Base-by-base conservation (phyloP, 352 stramenopile species). In the Pythium folliculosum region DNA sequence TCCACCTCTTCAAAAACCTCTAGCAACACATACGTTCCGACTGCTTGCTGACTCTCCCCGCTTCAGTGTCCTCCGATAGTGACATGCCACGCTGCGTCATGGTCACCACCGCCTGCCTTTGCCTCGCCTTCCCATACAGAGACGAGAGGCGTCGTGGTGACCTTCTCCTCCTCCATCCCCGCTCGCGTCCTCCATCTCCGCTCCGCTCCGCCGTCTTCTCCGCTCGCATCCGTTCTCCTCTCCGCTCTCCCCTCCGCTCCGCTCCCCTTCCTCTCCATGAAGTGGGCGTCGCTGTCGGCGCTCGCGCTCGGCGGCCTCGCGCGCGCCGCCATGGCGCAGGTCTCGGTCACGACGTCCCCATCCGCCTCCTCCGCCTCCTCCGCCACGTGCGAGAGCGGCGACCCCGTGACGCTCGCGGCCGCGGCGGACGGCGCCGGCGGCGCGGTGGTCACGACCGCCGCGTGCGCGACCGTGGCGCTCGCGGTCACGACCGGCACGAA, bases 241-340 rank as follows among this genome's bases (percentile, higher is more conserved):
- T 37, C 5, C 32, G 32, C 32, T n/a, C n/a, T 32, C 27, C 27
- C 27, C 27, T 32, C 27, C 27, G 27, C 27, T 5, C 27, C 27
- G 27, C 27, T 32, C 27, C 27, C 27, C 27, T 32, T 5, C 27
- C 3, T 5, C 5, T 32, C 27, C 35, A 40, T 40, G 35, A 40
- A 40, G 35, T 54, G 48, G 48, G 48, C 91, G 48, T 97, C 92
- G 32, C 73, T 99, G 27, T 98, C 95, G 55, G 95, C 69, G 50
- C 82, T 99, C 32, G 97, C 97, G 32, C 79, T 98, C 3, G 97
- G 97, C 76, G 14, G 23, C 19, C 2, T 19, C 25, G 38, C 38
- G 13, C 13, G 21, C 22, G 21, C 21, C 25, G 14, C 6, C 49
- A 19, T 7, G 10, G 51, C 61, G 30, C 54, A 51, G 52, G 10